Evolutionary conservation across 805 yeast species (phyloP), one percentile per base, ranked within the genome.

Genomic region (Lipomyces anomalus): DNA sequence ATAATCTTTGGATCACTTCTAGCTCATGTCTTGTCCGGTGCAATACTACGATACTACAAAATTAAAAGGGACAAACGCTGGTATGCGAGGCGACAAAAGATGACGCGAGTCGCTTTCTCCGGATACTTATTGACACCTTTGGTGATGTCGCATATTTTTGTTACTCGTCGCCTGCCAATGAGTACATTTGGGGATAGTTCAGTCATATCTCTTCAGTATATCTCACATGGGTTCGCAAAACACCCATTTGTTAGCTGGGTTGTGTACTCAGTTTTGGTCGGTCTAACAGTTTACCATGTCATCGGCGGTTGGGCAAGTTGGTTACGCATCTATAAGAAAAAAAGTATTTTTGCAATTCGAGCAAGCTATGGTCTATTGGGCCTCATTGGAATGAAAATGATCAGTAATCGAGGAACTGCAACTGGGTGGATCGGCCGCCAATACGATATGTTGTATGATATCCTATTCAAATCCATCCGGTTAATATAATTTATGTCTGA

Each of bases 121-220:
- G 92, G 92, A 0, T 78, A 76, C 57, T 35, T 76, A 3, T 64
- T 80, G 30, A 43, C 74, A 0, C 72, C 75, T 0, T 53, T 76
- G 5, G 45, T 78, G 1, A 40, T 52, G 0, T 70, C 63, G 35
- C 92, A 84, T 57, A 66, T 67, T 16, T 46, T 63, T 9, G 70
- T 72, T 36, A 68, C 73, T 52, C 67, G 86, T 43, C 40, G 70
- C 3, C 65, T 67, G 0, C 88, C 90, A 0, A 22, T 68, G n/a
- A 16, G 56, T 2, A 66, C 78, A 1, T 84, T 80, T 47, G 88
- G 86, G 0, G 90, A 82, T 60, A 74, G 82, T 2, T 71, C 80
- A 1, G 64, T 74, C 44, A 62, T 84, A 18, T 71, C 67, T 36
- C 62, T 84, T 36, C 72, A 74, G 6, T 82, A 69, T 55, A 66